Conservation (phyloP, 768 basidiomycete genomes). For the Candolleomyces aberdarensis region DNA sequence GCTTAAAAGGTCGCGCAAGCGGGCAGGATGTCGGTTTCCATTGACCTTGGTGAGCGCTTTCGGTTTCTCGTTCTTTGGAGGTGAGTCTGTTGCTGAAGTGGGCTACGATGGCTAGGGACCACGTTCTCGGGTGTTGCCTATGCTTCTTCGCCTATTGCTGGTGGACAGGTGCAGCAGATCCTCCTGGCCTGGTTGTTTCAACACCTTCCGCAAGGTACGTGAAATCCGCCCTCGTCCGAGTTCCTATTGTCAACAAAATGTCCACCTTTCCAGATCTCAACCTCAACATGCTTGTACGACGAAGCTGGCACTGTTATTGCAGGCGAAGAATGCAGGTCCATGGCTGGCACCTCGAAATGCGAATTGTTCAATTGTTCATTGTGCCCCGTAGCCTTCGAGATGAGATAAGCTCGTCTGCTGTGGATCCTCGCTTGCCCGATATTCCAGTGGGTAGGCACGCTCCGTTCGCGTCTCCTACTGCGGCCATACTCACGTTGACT, state of each 20-base stretch:
- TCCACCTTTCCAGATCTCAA: slow-evolving; percentile 25
- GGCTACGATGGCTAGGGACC: slow-evolving; percentile 49
- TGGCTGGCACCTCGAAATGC: slow-evolving; percentile 58
- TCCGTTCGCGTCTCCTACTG: background rate
- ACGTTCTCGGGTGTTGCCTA: slow-evolving; percentile 89
- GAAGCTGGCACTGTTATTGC: slow-evolving; percentile 68
- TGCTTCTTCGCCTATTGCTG: slow-evolving; percentile 78
- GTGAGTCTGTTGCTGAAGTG: background rate
- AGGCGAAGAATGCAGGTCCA: slow-evolving; percentile 80
- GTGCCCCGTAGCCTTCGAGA: slow-evolving; percentile 72
- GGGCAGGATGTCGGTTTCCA: slow-evolving; percentile 79
- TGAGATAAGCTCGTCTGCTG: slow-evolving; percentile 46
- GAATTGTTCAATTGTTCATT: slow-evolving; percentile 83
- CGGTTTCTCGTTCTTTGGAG: background rate
- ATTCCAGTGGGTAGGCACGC: slow-evolving; percentile 56
- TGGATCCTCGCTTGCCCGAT: slow-evolving; percentile 77
- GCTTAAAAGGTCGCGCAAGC: slow-evolving; percentile 41
- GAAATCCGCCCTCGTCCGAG: too few relatives aligned
- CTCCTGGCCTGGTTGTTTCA: slow-evolving; percentile 83
- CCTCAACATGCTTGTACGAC: slow-evolving; percentile 85
- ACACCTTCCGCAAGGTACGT: slow-evolving; percentile 77
- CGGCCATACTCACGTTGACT: background rate
- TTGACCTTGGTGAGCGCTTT: slow-evolving; percentile 67
- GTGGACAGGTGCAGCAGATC: slow-evolving; percentile 82
- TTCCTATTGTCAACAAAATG: too few relatives aligned